Evolutionary conservation across 1,284 basidiomycete species (phyloP).

Genomic region (Ustilago esculenta): DNA sequence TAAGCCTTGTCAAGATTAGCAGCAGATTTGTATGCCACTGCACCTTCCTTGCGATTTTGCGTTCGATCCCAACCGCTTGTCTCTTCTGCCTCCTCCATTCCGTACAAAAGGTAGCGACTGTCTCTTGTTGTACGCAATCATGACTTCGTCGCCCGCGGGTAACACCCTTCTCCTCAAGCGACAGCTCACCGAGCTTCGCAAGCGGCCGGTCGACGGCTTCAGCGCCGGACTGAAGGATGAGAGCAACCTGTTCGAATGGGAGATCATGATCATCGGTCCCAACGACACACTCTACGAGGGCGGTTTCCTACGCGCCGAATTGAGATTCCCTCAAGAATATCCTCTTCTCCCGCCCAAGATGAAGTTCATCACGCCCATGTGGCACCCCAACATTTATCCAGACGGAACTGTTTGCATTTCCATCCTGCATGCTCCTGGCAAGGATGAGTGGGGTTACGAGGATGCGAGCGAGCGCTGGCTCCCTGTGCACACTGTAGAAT

Average conservation of each 20-base stretch:
- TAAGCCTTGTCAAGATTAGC: too few relatives aligned
- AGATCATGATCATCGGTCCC: constrained; percentile 67
- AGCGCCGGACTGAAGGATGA: constrained; percentile 67
- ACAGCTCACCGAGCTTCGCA: constrained; percentile 64
- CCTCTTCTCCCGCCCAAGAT: constrained; percentile 93
- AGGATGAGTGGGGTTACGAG: constrained; percentile 98
- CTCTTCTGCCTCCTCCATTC: too few relatives aligned
- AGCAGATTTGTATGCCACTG: too few relatives aligned
- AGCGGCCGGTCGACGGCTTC: constrained; percentile 66
- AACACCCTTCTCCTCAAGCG: constrained; percentile 65
- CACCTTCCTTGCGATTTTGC: too few relatives aligned
- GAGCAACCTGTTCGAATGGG: constrained; percentile 66
- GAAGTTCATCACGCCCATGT: constrained; percentile 94
- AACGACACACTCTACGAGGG: constrained; percentile 67
- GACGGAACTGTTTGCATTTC: constrained; percentile 94
- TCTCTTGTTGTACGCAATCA: constrained; percentile 8
- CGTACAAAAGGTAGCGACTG: too few relatives aligned
- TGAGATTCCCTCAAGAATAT: constrained; percentile 71
- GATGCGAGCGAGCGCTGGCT: constrained; percentile 97
- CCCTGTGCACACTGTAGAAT: constrained; percentile 95
- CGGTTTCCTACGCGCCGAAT: constrained; percentile 64
- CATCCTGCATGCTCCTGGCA: constrained; percentile 95
- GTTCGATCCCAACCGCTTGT: neutral
- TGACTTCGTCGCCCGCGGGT: constrained; percentile 59
- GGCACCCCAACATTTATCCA: constrained; percentile 94